Conservation (phyloP, 495 filamentous ascomycete genomes). For the Penicillium desertorum region DNA sequence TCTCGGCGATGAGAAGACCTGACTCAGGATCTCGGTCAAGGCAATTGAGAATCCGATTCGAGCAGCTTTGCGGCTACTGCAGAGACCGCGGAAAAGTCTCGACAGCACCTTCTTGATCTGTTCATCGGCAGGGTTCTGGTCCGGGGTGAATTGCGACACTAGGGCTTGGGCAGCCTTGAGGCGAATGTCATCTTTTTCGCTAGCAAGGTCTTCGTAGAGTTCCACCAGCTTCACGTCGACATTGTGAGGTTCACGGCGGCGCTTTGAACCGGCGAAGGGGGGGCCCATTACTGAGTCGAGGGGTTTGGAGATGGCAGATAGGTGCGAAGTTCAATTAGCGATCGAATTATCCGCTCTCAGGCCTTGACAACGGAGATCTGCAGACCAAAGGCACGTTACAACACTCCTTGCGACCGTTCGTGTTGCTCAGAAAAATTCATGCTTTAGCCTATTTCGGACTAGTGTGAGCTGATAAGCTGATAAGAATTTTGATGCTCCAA, state of each 20-base stretch:
- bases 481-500: conserved; percentile 18
- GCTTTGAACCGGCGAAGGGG: conserved; percentile 35
- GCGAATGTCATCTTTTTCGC: conserved; percentile 51
- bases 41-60: conserved; percentile 89
- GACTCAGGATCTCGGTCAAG: conserved; percentile 73
- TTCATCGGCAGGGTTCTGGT: conserved; percentile 41
- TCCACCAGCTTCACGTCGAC: conserved; percentile 52
- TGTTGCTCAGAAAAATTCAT: conserved; percentile 30
- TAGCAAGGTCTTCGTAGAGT: conserved; percentile 57
- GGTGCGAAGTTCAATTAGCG: conserved; percentile 6
- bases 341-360: conserved; percentile 2
- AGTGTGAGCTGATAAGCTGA: conserved; percentile 27
- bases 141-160: conserved; percentile 48
- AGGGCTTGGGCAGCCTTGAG: conserved; percentile 49
- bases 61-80: conserved; percentile 86
- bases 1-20: conserved; percentile 43
- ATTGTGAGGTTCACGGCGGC: conserved; percentile 46
- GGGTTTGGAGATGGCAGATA: conserved; percentile 1
- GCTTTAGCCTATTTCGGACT: conserved; percentile 22
- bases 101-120: conserved; percentile 48
- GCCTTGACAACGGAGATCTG: conserved; percentile 8
- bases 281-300: conserved; percentile 26
- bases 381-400: conserved; percentile 12
- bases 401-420: conserved; percentile 19
- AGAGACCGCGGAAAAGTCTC: conserved; percentile 81